Base-by-base conservation (phyloP, 495 filamentous ascomycete species). In the Jackrogersella multiformis region DNA sequence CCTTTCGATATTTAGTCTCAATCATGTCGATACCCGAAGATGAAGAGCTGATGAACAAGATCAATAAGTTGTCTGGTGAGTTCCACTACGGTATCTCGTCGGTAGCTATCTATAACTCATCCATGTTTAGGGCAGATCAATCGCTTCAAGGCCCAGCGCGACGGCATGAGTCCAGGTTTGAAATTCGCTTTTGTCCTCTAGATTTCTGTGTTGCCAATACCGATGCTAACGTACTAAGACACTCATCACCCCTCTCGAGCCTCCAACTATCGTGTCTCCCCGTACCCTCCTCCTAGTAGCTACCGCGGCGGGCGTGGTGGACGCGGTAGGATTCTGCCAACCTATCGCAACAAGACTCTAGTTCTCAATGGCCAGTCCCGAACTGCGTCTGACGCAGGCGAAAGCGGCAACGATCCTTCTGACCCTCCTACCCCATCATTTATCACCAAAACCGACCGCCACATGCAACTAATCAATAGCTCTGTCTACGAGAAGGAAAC, bases 401-500 rank as follows among this genome's bases (percentile, higher is more conserved):
- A 75, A 48, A 10, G 49, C n/a, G 15, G 56, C 38, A 36, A 57
- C 60, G 28, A 72, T 69, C 12, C 71, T 36, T 72, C 77, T 44
- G 78, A 81, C 38, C 72, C 77, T 13, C 72, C 81, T 9, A 80
- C 74, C 5, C 73, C 80, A 8, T 79, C 86, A 9, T 96, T 92
- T 90, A 87, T 96, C 28, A 84, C 89, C 18, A 94, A 90, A 73
- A 88, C 81, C 54, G 93, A 93, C 66, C 90, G 92, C 53, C 92
- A 96, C 68, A 86, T 94, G 77, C 93, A 97, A 76, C 77, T 97
- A 46, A 97, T 97, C 78, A 97, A 96, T 72, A 84, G 88, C 15
- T 84, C 88, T 2, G 84, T 96, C 12, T 96, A 91, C 77, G 89
- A 96, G 69, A 89, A 91, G 76, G 87, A 91, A 56, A 81, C 83